These are phyloP conservation scores for Auricularia heimuer DNA, from an alignment of 768 basidiomycete species.

Conservation along the genomic window DNA sequence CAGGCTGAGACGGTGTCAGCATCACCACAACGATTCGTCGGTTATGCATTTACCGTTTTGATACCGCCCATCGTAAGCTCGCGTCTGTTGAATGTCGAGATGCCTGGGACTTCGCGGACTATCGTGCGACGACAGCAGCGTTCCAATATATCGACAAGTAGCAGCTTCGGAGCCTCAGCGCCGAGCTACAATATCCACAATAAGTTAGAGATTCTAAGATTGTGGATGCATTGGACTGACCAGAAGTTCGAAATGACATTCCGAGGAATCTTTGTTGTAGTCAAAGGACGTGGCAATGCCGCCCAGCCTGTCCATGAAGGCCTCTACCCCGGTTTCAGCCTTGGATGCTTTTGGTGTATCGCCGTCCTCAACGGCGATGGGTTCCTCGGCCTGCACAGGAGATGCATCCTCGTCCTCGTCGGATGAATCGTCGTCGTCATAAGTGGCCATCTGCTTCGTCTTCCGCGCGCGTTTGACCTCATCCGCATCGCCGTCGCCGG, in stretches of 20 bases:
- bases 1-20: constrained; percentile 37
- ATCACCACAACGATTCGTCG: constrained; percentile 8
- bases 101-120: constrained; percentile 82
- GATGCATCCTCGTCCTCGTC: constrained; percentile 46
- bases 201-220: background rate
- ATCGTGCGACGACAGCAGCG: constrained; percentile 74
- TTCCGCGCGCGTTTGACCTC: constrained; percentile 66
- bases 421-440: constrained; percentile 52
- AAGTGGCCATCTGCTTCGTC: constrained; percentile 62
- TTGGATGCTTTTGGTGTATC: constrained; percentile 19
- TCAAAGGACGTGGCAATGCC: constrained; percentile 59
- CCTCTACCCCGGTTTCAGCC: constrained; percentile 32
- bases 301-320: constrained; percentile 46
- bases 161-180: constrained; percentile 80
- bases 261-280: constrained; percentile 41
- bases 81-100: constrained; percentile 45
- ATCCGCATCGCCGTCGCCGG: constrained; percentile 75
- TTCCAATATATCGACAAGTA: constrained; percentile 90
- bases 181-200: constrained; percentile 48
- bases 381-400: constrained; percentile 27
- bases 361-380: constrained; percentile 24
- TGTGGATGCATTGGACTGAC: constrained; percentile 35
- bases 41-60: background rate
- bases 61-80: background rate
- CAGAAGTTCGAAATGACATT: constrained; percentile 75